phyloP scores from a whole-genome alignment of 1,284 basidiomycete genomes.

The Ustilago tritici region DNA sequence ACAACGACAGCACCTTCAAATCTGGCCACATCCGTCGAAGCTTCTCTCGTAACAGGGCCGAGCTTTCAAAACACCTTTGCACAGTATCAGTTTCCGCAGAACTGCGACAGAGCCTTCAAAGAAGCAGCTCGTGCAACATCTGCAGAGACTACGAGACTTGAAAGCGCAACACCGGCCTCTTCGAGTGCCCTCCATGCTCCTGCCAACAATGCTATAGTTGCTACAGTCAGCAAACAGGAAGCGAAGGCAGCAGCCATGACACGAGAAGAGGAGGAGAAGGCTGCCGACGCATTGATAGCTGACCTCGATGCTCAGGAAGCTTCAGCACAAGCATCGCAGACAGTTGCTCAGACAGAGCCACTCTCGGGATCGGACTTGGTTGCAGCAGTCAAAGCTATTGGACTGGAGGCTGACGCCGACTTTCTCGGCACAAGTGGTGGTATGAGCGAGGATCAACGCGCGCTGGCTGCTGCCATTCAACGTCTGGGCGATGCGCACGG shows the following conservation, averaged over 20 bases:
- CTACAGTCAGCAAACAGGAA: slow-evolving; percentile 1
- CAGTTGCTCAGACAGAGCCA: slow-evolving; percentile 11
- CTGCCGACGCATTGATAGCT: slow-evolving; percentile 38
- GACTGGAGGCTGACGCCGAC: slow-evolving; percentile 49
- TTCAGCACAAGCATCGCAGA: background rate
- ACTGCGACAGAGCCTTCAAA: slow-evolving; percentile 31
- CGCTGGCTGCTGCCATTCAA: slow-evolving; percentile 53
- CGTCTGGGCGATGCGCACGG: slow-evolving; percentile 47
- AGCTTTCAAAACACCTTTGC: slow-evolving; percentile 51
- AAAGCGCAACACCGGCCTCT: background rate
- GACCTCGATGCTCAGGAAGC: slow-evolving; percentile 24
- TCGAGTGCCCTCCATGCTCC: background rate
- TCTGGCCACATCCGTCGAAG: slow-evolving; percentile 3
- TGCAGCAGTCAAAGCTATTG: slow-evolving; percentile 55
- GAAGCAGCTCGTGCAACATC: slow-evolving; percentile 9
- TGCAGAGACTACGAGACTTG: slow-evolving; percentile 2
- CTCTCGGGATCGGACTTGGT: slow-evolving; percentile 47
- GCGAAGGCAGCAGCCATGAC: slow-evolving; percentile 18
- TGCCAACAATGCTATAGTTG: background rate
- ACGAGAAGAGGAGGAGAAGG: slow-evolving; percentile 44
- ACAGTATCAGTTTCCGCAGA: slow-evolving; percentile 48
- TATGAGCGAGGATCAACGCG: slow-evolving; percentile 50
- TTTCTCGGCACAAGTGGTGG: slow-evolving; percentile 34
- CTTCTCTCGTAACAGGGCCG: slow-evolving; percentile 4
- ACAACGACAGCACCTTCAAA: background rate